These are phyloP conservation scores for Pholiota conissans DNA, from an alignment of 768 basidiomycete species.

Conservation along the genomic window DNA sequence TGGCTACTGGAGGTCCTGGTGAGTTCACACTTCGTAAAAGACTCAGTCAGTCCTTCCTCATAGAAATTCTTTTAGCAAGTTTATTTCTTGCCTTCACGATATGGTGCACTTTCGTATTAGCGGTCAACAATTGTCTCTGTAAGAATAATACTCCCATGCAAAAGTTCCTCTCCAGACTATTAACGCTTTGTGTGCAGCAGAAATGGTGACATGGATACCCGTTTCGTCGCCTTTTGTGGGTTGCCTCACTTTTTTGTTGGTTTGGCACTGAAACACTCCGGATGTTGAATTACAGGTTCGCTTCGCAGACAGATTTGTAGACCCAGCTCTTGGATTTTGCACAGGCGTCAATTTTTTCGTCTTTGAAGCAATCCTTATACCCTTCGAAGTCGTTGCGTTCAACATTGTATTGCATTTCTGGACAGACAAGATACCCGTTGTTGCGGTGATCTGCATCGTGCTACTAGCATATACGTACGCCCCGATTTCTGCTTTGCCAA, in stretches of 20 bases:
- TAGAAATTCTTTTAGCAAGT: conserved; percentile 30
- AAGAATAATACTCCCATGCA: conserved; percentile 12
- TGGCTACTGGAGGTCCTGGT: conserved; percentile 66
- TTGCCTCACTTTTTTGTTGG: conserved; percentile 1
- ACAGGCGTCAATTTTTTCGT: conserved; percentile 61
- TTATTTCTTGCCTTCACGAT: conserved; percentile 50
- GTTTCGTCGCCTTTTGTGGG: conserved; percentile 74
- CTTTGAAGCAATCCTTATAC: conserved; percentile 42
- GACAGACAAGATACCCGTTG: conserved; percentile 49
- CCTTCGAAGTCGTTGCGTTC: conserved; percentile 56
- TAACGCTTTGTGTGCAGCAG: conserved; percentile 42
- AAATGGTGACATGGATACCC: conserved; percentile 84
- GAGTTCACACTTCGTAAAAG: conserved; percentile 22
- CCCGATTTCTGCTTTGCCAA: neutral
- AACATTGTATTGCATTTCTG: conserved; percentile 53
- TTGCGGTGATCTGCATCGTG: conserved; percentile 45
- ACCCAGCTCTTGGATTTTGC: conserved; percentile 56
- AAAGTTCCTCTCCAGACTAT: conserved; percentile 8
- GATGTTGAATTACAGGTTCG: conserved; percentile 38
- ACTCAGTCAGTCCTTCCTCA: conserved; percentile 15
- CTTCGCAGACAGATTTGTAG: conserved; percentile 59
- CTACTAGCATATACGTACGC: conserved; percentile 41
- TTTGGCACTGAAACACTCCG: neutral
- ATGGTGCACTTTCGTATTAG: conserved; percentile 50
- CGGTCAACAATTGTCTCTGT: conserved; percentile 49